A percentile compares a stretch with the other conserved stretches of the same genome.
These are phyloP conservation scores for Sophora flavescens DNA, from an alignment of 306 rosid genomes.

Conservation along the genomic window DNA sequence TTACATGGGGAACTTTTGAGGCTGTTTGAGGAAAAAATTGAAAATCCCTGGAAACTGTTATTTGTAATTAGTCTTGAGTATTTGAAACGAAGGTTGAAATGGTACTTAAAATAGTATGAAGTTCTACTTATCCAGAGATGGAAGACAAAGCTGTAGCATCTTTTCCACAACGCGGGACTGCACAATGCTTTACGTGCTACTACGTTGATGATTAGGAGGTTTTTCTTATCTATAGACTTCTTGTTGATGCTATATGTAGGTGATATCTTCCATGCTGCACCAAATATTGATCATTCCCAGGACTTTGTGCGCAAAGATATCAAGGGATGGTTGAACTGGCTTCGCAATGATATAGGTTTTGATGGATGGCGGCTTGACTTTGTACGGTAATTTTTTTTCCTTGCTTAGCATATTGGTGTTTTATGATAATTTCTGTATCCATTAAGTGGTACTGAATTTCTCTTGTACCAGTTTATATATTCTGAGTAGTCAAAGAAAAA, in stretches of 20 bases:
- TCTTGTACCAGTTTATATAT: constrained; percentile 25
- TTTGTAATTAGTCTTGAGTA: constrained; percentile 26
- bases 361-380: constrained; percentile 92
- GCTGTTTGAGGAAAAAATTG: constrained; percentile 27
- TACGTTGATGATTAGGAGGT: not conserved
- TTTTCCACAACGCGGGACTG: constrained; percentile 39
- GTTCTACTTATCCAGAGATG: not conserved
- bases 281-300: constrained; percentile 85
- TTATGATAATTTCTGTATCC: constrained; percentile 4
- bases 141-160: constrained; percentile 17
- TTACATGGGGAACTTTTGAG: constrained; percentile 10
- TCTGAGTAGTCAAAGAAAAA: not conserved
- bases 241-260: constrained; percentile 56
- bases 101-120: no score
- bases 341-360: constrained; percentile 74
- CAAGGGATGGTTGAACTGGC: constrained; percentile 81
- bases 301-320: constrained; percentile 75
- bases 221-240: constrained; percentile 17
- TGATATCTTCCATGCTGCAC: constrained; percentile 85
- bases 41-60: constrained; percentile 27
- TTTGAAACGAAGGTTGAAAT: not conserved
- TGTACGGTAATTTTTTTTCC: constrained; percentile 55
- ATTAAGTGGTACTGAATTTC: not conserved
- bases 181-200: constrained; percentile 14
- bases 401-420: constrained; percentile 12